Evolutionary conservation across 345 rosid species (phyloP).

Genomic region (Garcia nutans): DNA sequence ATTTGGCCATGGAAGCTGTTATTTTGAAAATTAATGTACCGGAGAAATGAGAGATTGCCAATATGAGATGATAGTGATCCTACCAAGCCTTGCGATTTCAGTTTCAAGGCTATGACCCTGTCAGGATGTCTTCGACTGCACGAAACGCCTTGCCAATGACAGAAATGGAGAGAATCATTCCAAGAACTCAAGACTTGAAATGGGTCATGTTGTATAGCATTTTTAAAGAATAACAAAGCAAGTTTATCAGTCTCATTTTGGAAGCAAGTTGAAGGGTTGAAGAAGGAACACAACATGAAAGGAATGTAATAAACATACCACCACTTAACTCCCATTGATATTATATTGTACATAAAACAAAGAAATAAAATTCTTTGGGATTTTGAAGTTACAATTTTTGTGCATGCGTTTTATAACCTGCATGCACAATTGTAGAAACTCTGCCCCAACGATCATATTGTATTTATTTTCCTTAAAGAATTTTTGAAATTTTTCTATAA

Average conservation of each 20-base stretch:
- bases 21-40: conserved; percentile 5
- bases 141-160: conserved; percentile 11
- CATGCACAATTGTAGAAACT: too few relatives aligned
- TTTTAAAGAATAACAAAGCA: neutral
- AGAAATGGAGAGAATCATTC: conserved; percentile 12
- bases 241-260: neutral
- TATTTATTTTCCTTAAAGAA: too few relatives aligned
- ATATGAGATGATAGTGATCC: conserved; percentile 12
- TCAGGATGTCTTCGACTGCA: neutral
- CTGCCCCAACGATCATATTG: too few relatives aligned
- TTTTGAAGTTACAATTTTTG: too few relatives aligned
- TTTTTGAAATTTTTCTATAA: too few relatives aligned
- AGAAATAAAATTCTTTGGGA: too few relatives aligned
- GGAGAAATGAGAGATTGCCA: conserved; percentile 13
- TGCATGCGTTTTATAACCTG: too few relatives aligned
- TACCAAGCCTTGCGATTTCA: neutral
- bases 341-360: too few relatives aligned
- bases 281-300: neutral
- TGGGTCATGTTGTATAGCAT: neutral
- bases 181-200: neutral
- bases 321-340: too few relatives aligned
- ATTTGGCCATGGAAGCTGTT: conserved; percentile 29
- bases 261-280: neutral
- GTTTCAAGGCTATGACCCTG: neutral
- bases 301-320: too few relatives aligned